A percentile compares a stretch with the other conserved stretches of the same genome.
phyloP scores from a whole-genome alignment of 1,284 basidiomycete genomes.

The Pyrrhoderma noxium region DNA sequence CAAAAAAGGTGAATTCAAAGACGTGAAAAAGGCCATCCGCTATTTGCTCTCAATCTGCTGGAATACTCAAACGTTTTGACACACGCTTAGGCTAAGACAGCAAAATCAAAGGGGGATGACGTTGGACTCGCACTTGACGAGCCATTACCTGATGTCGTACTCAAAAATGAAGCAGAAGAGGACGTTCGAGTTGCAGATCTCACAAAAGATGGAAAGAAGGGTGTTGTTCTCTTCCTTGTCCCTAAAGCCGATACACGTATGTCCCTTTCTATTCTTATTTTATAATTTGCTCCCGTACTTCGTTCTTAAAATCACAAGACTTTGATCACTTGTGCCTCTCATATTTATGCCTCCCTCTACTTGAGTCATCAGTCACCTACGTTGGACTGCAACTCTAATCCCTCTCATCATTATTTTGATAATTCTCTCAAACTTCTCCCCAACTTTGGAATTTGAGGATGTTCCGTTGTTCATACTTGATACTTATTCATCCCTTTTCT shows the following conservation, averaged over 20 bases:
- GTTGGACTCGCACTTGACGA: constrained; percentile 48
- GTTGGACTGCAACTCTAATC: too few relatives aligned
- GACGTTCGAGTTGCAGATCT: constrained; percentile 60
- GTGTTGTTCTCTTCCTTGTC: constrained; percentile 77
- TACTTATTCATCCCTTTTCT: constrained; percentile 4
- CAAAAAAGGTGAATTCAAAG: constrained; percentile 3
- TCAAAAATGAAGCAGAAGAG: constrained; percentile 76
- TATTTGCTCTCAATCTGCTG: not conserved
- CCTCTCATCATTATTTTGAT: too few relatives aligned
- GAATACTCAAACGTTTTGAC: not conserved
- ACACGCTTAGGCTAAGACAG: constrained; percentile 6
- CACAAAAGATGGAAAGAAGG: constrained; percentile 49
- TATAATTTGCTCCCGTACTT: not conserved
- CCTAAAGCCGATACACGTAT: constrained; percentile 81
- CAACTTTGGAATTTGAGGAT: too few relatives aligned
- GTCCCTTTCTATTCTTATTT: constrained; percentile 25
- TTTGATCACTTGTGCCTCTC: not conserved
- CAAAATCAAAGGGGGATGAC: not conserved
- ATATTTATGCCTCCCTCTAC: not conserved
- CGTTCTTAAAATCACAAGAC: not conserved
- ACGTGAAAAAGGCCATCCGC: not conserved
- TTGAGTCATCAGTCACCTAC: too few relatives aligned
- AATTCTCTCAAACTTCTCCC: too few relatives aligned
- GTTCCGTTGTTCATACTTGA: not conserved
- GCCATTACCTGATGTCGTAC: constrained; percentile 61